Conservation (phyloP, 2,329 filamentous ascomycete genomes). For the Aspergillus udagawae region DNA sequence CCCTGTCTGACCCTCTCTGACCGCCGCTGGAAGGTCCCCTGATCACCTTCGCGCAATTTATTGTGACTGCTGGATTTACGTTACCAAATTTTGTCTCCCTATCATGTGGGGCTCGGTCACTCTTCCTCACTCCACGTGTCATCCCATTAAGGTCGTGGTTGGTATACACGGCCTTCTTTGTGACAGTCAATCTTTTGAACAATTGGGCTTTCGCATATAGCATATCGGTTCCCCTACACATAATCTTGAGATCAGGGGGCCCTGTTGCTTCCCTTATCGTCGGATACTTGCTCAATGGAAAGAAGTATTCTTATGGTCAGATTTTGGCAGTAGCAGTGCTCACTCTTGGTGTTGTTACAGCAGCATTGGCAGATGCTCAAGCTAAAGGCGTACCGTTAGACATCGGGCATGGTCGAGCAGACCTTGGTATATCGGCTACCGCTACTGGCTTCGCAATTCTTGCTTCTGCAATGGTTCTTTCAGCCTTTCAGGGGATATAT, state of each 20-base stretch:
- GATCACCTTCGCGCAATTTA: slow-evolving; percentile 83
- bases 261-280: slow-evolving; percentile 93
- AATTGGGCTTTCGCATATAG: slow-evolving; percentile 97
- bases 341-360: slow-evolving; percentile 79
- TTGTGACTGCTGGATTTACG: slow-evolving; percentile 75
- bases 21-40: slow-evolving; percentile 60
- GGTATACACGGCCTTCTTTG: slow-evolving; percentile 85
- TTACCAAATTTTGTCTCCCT: slow-evolving; percentile 71
- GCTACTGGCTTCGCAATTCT: slow-evolving; percentile 72
- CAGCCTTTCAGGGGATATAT: slow-evolving; percentile 91
- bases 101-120: slow-evolving; percentile 55
- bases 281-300: slow-evolving; percentile 75
- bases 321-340: slow-evolving; percentile 76
- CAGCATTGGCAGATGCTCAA: slow-evolving; percentile 84
- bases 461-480: slow-evolving; percentile 82
- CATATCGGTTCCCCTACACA: slow-evolving; percentile 94
- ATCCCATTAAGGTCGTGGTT: slow-evolving; percentile 83
- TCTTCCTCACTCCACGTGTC: slow-evolving; percentile 70
- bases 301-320: slow-evolving; percentile 76
- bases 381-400: slow-evolving; percentile 58
- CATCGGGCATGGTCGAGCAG: slow-evolving; percentile 34
- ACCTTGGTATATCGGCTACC: slow-evolving; percentile 32
- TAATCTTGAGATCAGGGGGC: slow-evolving; percentile 90
- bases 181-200: slow-evolving; percentile 90
- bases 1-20: slow-evolving; percentile 1